Percentiles rank a stretch among this genome's conserved stretches.
These are phyloP conservation scores for Ceratocystiopsis brevicomis DNA, from an alignment of 2,329 filamentous ascomycete species.

Conservation along the genomic window DNA sequence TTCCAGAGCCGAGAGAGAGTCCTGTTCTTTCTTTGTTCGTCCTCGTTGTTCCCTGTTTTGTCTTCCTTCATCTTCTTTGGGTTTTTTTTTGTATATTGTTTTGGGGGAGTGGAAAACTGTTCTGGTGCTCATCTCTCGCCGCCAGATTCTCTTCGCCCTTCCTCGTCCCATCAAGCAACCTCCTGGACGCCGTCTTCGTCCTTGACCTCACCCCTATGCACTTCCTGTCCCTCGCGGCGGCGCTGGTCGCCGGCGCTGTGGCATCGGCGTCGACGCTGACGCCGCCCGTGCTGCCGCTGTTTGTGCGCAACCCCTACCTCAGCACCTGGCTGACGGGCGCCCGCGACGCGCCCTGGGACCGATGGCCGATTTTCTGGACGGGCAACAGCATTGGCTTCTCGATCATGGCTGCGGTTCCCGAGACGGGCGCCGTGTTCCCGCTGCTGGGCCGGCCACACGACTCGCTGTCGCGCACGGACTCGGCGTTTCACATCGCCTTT, in stretches of 20 bases:
- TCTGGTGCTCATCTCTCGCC: not conserved
- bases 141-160: not conserved
- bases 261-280: slow-evolving; percentile 32
- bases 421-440: slow-evolving; percentile 25
- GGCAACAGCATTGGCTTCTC: slow-evolving; percentile 26
- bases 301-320: slow-evolving; percentile 41
- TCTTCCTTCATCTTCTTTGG: not conserved
- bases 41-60: too few relatives aligned
- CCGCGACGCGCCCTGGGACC: slow-evolving; percentile 55
- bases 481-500: slow-evolving; percentile 20
- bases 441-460: slow-evolving; percentile 33
- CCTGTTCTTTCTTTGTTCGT: too few relatives aligned
- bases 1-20: too few relatives aligned
- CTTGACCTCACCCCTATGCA: slow-evolving; percentile 3
- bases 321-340: slow-evolving; percentile 46
- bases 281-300: slow-evolving; percentile 36
- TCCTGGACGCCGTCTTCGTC: not conserved
- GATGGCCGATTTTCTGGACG: slow-evolving; percentile 52
- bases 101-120: not conserved
- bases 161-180: not conserved
- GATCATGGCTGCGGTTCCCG: slow-evolving; percentile 27
- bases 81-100: not conserved
- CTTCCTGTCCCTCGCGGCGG: slow-evolving; percentile 2
- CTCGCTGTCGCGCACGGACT: slow-evolving; percentile 18
- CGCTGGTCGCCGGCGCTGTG: slow-evolving; percentile 12